Percentiles rank a stretch among this genome's conserved stretches.
phyloP scores from a whole-genome alignment of 306 rosid genomes.

The Crotalaria pallida region DNA sequence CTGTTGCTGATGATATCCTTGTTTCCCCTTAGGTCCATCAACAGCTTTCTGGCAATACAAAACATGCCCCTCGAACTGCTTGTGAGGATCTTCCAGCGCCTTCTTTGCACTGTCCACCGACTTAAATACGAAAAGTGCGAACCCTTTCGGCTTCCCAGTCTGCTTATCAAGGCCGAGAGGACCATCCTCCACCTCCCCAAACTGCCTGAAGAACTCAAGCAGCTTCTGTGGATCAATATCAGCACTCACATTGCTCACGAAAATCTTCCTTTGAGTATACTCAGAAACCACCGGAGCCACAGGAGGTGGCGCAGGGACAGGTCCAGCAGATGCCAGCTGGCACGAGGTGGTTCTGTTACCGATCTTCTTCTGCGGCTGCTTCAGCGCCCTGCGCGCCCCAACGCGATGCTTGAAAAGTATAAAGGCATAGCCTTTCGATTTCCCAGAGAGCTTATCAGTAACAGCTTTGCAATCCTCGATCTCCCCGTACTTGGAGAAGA shows the following conservation, averaged over 20 bases:
- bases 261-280: slow-evolving; percentile 56
- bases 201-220: slow-evolving; percentile 47
- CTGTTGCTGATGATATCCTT: slow-evolving; percentile 40
- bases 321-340: slow-evolving; percentile 59
- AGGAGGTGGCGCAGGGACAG: slow-evolving; percentile 48
- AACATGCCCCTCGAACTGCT: slow-evolving; percentile 49
- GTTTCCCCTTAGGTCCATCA: slow-evolving; percentile 56
- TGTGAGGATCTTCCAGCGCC: slow-evolving; percentile 64
- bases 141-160: slow-evolving; percentile 60
- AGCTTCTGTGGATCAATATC: slow-evolving; percentile 46
- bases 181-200: slow-evolving; percentile 66
- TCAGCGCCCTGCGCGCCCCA: slow-evolving; percentile 50
- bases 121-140: slow-evolving; percentile 48
- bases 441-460: slow-evolving; percentile 52
- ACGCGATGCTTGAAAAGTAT: slow-evolving; percentile 57
- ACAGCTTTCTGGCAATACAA: slow-evolving; percentile 62
- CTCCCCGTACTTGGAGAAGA: slow-evolving; percentile 50
- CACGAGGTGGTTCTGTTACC: slow-evolving; percentile 49
- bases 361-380: slow-evolving; percentile 55
- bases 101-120: slow-evolving; percentile 43
- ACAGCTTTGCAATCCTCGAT: slow-evolving; percentile 71
- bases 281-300: slow-evolving; percentile 29
- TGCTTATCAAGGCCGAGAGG: slow-evolving; percentile 56
- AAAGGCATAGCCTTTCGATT: slow-evolving; percentile 66
- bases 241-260: slow-evolving; percentile 53